Evolutionary conservation across 2,329 filamentous ascomycete genomes (phyloP).

Genomic region (Xylariaceae sp.): DNA sequence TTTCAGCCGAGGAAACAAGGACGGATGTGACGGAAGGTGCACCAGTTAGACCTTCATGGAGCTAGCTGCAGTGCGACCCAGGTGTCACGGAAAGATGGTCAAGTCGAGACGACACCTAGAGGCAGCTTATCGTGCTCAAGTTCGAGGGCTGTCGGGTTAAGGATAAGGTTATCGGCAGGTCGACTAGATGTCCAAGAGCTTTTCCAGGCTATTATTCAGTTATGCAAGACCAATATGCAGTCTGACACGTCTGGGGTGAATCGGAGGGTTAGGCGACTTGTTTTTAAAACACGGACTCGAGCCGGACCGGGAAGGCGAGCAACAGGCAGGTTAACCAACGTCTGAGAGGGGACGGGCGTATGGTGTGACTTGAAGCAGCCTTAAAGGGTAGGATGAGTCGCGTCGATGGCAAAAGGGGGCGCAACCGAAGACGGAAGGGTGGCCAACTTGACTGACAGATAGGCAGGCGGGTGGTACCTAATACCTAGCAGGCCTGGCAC

Average conservation of each 20-base stretch:
- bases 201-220: too few relatives aligned
- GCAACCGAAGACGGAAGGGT: conserved; percentile 25
- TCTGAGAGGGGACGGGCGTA: not conserved
- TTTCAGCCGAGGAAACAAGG: conserved; percentile 28
- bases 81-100: conserved; percentile 17
- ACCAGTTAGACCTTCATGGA: conserved; percentile 31
- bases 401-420: conserved; percentile 17
- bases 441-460: conserved; percentile 21
- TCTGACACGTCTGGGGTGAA: conserved; percentile 19
- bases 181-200: too few relatives aligned
- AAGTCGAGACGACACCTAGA: not conserved
- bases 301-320: conserved; percentile 18
- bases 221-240: too few relatives aligned
- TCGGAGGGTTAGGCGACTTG: conserved; percentile 18
- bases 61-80: conserved; percentile 26
- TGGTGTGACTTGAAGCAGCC: conserved; percentile 13
- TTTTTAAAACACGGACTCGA: conserved; percentile 26
- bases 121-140: conserved; percentile 8
- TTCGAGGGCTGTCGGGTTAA: too few relatives aligned
- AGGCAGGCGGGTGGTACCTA: conserved; percentile 16
- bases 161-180: too few relatives aligned
- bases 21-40: conserved; percentile 30
- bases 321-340: conserved; percentile 18
- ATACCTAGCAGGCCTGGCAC: conserved; percentile 19
- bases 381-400: conserved; percentile 19